These are phyloP conservation scores for Canavalia ensiformis DNA, from an alignment of 306 rosid species.

Conservation along the genomic window DNA sequence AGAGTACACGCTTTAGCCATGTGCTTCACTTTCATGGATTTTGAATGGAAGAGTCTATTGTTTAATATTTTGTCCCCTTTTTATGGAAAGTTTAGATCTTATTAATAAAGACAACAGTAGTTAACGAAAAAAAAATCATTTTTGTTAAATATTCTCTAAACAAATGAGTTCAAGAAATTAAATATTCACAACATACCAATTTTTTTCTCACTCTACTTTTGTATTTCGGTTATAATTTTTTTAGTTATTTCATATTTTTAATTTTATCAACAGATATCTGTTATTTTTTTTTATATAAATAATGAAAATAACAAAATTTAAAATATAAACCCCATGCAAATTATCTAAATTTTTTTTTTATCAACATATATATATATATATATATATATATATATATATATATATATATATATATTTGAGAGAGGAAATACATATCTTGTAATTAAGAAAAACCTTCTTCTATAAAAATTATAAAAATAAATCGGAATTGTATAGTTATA, in stretches of 20 bases:
- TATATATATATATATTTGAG: no score
- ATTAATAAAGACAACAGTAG: not conserved
- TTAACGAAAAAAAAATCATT: not conserved
- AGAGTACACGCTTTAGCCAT: constrained; percentile 16
- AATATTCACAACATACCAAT: not conserved
- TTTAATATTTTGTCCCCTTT: constrained; percentile 1
- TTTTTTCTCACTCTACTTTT: not conserved
- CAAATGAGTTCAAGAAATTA: not conserved
- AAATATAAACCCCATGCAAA: no score
- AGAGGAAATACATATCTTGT: no score
- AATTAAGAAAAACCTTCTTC: no score
- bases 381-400: no score
- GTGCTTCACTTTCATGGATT: constrained; percentile 14
- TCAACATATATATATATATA: no score
- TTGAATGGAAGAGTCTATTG: not conserved
- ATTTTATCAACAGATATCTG: not conserved
- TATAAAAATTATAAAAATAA: no score
- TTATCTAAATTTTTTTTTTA: no score
- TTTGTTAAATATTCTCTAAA: not conserved
- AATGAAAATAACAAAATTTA: no score
- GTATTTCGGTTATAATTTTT: not conserved
- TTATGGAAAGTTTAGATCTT: not conserved
- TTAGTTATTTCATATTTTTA: not conserved
- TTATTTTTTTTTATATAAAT: no score
- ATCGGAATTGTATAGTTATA: no score